Base-by-base conservation (phyloP, 257 asterid species). In the Thymus quinquecostatus region DNA sequence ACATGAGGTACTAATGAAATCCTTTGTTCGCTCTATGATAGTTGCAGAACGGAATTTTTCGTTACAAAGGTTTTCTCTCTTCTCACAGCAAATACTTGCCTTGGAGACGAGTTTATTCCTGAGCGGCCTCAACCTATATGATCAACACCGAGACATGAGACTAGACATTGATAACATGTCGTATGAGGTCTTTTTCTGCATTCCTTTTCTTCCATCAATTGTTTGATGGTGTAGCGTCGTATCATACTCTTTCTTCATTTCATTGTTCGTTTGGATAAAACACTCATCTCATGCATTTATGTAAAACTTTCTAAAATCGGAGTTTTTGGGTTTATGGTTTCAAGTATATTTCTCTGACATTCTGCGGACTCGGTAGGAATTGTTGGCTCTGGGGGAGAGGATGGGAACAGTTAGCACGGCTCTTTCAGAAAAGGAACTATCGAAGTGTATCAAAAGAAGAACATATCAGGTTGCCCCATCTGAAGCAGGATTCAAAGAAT, bases 361-460 rank as follows among this genome's bases (percentile, higher is more conserved):
- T 50, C 47, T 47, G 49, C 59, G 3, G 7, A 12, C 64, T 65
- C 79, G 61, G 73, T 85, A 95, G 99, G 99, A 95, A 69, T 81
- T 95, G 77, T 83, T 95, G 77, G 97, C 92, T 77, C 85, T 95
- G 38, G 99, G 84, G 78, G 99, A 95, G 66, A 86, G 86, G 71
- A 95, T 95, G 94, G 99, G 99, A 51, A 85, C 87, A 0, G 98
- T 95, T 54, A 92, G 98, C 83, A 95, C 98, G 0, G 95, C 98
- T 0, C 86, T 95, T 65, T 75, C 99, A 2, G 95, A 89, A 54
- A 97, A 87, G 69, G 84, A 84, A 51, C 59, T 95, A 58, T 79
- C 83, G 2, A 85, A 86, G 76, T 88, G 95, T 83, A 67, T 95
- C 40, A 84, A 30, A 73, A 84, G 77, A 84, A 83, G 89, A 79